Conservation (phyloP, 208 protist genomes). For the Blechomonas ayalai region DNA sequence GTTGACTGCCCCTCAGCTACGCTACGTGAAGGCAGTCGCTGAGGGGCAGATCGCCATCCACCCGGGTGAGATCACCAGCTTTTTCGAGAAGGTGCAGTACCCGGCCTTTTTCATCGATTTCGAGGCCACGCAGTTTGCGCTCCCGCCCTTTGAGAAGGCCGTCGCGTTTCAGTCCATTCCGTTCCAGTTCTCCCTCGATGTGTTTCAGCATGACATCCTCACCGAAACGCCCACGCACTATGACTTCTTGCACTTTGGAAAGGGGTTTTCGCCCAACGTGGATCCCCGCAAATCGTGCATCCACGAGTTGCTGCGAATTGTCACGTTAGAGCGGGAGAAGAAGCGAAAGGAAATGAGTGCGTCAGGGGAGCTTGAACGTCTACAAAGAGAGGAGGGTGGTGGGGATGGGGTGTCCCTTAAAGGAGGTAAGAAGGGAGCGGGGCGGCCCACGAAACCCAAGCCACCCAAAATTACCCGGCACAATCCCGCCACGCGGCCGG, state of each 20-base stretch:
- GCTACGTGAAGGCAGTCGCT: conserved; percentile 63
- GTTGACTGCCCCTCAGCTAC: conserved; percentile 74
- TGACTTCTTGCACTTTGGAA: conserved; percentile 86
- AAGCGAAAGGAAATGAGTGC: conserved; percentile 49
- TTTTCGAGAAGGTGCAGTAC: conserved; percentile 70
- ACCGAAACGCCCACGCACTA: conserved; percentile 83
- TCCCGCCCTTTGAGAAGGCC: conserved; percentile 78
- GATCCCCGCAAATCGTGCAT: conserved; percentile 65
- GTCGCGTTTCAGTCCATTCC: conserved; percentile 77
- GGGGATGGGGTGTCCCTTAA: conserved; percentile 12
- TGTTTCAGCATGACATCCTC: conserved; percentile 83
- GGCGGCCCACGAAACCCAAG: conserved; percentile 10
- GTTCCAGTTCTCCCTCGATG: conserved; percentile 88
- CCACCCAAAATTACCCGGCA: conserved; percentile 28
- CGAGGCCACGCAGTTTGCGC: conserved; percentile 80
- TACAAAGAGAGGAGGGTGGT: conserved; percentile 12
- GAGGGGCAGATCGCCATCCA: conserved; percentile 62
- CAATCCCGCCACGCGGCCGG: conserved; percentile 24
- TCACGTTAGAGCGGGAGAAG: conserved; percentile 63
- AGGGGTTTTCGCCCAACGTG: conserved; percentile 73
- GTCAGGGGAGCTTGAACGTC: conserved; percentile 38
- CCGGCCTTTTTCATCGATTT: conserved; percentile 87
- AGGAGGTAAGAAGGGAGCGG: conserved; percentile 4
- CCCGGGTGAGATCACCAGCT: conserved; percentile 66
- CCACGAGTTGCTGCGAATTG: conserved; percentile 74